These are phyloP conservation scores for Chlorencoelia australis DNA, from an alignment of 2,329 filamentous ascomycete species.

Conservation along the genomic window DNA sequence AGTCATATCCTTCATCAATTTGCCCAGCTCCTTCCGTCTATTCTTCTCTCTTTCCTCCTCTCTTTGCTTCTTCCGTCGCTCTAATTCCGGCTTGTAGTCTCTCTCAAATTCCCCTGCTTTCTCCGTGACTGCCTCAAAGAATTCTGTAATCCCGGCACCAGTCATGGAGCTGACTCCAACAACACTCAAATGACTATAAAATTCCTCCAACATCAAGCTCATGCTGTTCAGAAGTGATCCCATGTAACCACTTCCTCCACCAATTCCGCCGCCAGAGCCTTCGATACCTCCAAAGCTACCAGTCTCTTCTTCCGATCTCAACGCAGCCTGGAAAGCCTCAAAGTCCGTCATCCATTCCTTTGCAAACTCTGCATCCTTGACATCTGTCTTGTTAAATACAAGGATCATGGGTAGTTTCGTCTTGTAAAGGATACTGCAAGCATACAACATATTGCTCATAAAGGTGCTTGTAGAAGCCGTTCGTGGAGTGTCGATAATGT, in stretches of 20 bases:
- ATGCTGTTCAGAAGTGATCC: slow-evolving; percentile 91
- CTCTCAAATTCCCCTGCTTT: slow-evolving; percentile 82
- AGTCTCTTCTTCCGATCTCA: slow-evolving; percentile 68
- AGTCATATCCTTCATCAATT: slow-evolving; percentile 90
- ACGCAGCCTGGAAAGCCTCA: slow-evolving; percentile 82
- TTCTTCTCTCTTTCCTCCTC: slow-evolving; percentile 63
- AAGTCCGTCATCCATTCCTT: slow-evolving; percentile 99
- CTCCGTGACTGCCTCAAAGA: slow-evolving; percentile 78
- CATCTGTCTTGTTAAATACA: slow-evolving; percentile 98
- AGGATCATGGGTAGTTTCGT: slow-evolving; percentile 97
- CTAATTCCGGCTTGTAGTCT: slow-evolving; percentile 88
- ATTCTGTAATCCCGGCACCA: slow-evolving; percentile 82
- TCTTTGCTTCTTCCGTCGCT: slow-evolving; percentile 64
- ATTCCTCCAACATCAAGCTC: slow-evolving; percentile 95
- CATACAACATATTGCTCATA: slow-evolving; percentile 99
- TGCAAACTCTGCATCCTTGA: slow-evolving; percentile 81
- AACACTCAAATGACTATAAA: slow-evolving; percentile 87
- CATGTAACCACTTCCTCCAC: slow-evolving; percentile 88
- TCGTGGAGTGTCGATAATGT: slow-evolving; percentile 92
- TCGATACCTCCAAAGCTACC: slow-evolving; percentile 69
- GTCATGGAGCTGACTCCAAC: slow-evolving; percentile 92
- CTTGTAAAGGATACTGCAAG: slow-evolving; percentile 97
- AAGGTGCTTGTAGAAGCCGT: slow-evolving; percentile 91
- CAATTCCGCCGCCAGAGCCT: slow-evolving; percentile 44
- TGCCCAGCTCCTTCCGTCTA: slow-evolving; percentile 74